These are phyloP conservation scores for Eremothecium sinecaudum DNA, from an alignment of 1,139 yeast genomes.

Conservation along the genomic window DNA sequence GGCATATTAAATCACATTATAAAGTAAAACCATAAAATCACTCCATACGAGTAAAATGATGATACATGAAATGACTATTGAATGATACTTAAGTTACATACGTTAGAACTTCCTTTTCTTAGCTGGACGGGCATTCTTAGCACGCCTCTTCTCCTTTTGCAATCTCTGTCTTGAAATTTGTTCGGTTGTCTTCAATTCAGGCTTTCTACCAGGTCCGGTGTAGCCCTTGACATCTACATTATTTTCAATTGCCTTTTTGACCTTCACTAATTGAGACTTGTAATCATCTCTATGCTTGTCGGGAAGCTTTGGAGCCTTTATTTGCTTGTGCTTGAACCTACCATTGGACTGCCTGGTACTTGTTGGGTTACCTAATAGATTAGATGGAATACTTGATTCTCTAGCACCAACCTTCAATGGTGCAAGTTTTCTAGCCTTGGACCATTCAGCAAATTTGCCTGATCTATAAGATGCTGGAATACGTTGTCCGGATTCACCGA, in stretches of 20 bases:
- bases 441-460: conserved; percentile 91
- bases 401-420: conserved; percentile 48
- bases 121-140: conserved; percentile 81
- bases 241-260: conserved; percentile 65
- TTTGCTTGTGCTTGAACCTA: conserved; percentile 63
- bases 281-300: conserved; percentile 86
- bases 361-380: conserved; percentile 25
- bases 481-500: conserved; percentile 89
- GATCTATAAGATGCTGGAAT: conserved; percentile 88
- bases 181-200: conserved; percentile 60
- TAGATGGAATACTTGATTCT: conserved; percentile 34
- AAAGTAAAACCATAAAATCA: not conserved
- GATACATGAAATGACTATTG: not conserved
- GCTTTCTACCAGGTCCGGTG: conserved; percentile 39
- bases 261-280: conserved; percentile 73
- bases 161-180: conserved; percentile 74
- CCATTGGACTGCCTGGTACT: conserved; percentile 30
- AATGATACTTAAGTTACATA: not conserved
- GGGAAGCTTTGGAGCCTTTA: conserved; percentile 78
- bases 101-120: conserved; percentile 33
- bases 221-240: conserved; percentile 72
- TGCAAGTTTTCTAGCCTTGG: conserved; percentile 53
- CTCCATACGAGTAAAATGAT: not conserved
- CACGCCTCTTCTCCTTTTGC: conserved; percentile 59
- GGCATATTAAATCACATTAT: no score